A percentile compares a stretch with the other conserved stretches of the same genome.
These are phyloP conservation scores for Malus fusca DNA, from an alignment of 306 rosid genomes.

Conservation along the genomic window DNA sequence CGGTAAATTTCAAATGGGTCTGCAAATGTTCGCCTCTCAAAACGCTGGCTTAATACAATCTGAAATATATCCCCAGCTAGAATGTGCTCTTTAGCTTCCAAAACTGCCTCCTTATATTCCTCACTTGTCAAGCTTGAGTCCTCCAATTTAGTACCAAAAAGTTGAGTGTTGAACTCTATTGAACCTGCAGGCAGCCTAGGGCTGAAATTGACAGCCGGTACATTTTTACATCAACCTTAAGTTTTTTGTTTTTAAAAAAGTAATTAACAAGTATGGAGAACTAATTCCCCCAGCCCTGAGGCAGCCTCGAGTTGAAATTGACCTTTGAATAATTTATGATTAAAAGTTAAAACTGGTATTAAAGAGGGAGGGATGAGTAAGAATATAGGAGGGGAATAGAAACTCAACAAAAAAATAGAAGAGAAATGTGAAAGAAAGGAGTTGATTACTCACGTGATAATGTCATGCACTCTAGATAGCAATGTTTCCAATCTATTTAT, in stretches of 20 bases:
- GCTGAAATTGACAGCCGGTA: constrained; percentile 49
- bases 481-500: constrained; percentile 44
- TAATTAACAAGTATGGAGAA: background rate
- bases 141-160: constrained; percentile 70
- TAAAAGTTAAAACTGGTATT: background rate
- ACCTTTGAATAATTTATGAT: background rate
- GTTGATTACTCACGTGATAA: constrained; percentile 55
- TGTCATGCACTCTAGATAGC: constrained; percentile 73
- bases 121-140: constrained; percentile 70
- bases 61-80: constrained; percentile 95
- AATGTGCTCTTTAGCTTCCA: constrained; percentile 89
- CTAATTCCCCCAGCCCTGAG: background rate
- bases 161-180: constrained; percentile 47
- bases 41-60: constrained; percentile 89
- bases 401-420: background rate
- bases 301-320: background rate
- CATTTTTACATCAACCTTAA: constrained; percentile 12
- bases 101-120: constrained; percentile 75
- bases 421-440: constrained; percentile 1
- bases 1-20: constrained; percentile 95
- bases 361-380: background rate
- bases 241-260: background rate
- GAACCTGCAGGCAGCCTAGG: constrained; percentile 94
- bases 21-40: constrained; percentile 92
- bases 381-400: background rate